Evolutionary conservation across 2,329 filamentous ascomycete genomes (phyloP).

Genomic region (Fusarium graminum): DNA sequence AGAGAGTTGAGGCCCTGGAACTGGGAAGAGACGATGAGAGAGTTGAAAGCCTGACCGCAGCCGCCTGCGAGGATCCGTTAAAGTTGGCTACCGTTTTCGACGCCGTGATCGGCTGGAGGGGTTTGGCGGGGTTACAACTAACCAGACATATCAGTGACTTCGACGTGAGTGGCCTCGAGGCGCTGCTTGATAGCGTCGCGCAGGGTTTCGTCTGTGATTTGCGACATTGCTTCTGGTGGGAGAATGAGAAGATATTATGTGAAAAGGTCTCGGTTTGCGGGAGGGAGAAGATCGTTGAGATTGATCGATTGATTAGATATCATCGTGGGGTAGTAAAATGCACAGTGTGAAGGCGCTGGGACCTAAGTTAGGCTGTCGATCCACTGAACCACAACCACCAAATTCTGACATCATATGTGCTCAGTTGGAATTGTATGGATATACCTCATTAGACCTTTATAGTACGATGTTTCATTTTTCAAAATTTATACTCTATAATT

Average conservation of each 20-base stretch:
- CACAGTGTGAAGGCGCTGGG: constrained; percentile 35
- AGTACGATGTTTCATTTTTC: neutral
- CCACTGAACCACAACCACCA: neutral
- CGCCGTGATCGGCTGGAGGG: constrained; percentile 35
- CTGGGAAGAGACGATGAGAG: constrained; percentile 72
- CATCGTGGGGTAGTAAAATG: constrained; percentile 39
- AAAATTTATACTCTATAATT: neutral
- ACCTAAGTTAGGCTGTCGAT: neutral
- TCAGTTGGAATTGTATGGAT: neutral
- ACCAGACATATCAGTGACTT: constrained; percentile 95
- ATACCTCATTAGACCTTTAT: neutral
- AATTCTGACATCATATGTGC: neutral
- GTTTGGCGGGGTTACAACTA: constrained; percentile 49
- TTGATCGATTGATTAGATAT: constrained; percentile 58
- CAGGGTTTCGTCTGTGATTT: constrained; percentile 80
- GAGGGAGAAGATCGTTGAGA: constrained; percentile 30
- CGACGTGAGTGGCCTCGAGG: constrained; percentile 81
- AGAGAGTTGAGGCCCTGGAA: constrained; percentile 81
- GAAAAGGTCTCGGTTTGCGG: constrained; percentile 10
- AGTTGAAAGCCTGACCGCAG: constrained; percentile 72
- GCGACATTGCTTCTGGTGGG: constrained; percentile 58
- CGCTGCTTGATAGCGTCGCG: constrained; percentile 76
- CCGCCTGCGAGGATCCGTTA: constrained; percentile 59
- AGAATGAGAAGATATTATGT: neutral
- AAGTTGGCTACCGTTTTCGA: constrained; percentile 15